Conservation (phyloP, 441 rosid genomes). For the Dalechampia spathulata region DNA sequence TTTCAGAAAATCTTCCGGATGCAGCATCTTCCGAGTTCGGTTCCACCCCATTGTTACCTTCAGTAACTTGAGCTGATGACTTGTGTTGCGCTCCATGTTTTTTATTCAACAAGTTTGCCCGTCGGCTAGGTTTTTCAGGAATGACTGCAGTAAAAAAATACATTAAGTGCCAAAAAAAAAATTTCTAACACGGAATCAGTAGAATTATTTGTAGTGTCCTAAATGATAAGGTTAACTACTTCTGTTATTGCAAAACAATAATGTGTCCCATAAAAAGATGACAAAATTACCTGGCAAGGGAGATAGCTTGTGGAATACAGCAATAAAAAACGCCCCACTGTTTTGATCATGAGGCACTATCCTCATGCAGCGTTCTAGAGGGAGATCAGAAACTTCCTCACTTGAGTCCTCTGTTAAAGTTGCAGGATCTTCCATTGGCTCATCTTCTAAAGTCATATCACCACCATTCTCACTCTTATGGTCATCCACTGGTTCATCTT, state of each 20-base stretch:
- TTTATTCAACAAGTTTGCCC: slow-evolving; percentile 18
- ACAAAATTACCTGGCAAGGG: slow-evolving; percentile 53
- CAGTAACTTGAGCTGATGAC: slow-evolving; percentile 20
- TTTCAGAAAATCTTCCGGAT: slow-evolving; percentile 28
- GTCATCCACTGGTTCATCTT: slow-evolving; percentile 27
- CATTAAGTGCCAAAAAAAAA: not conserved
- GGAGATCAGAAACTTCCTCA: slow-evolving; percentile 67
- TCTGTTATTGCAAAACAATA: not conserved
- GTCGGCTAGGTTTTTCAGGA: slow-evolving; percentile 37
- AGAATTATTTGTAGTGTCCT: not conserved
- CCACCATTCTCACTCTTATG: slow-evolving; percentile 22
- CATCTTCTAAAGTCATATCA: slow-evolving; percentile 24
- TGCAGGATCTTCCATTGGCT: slow-evolving; percentile 22
- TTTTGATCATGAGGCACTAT: slow-evolving; percentile 97
- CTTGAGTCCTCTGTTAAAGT: slow-evolving; percentile 29
- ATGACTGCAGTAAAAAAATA: slow-evolving; percentile 25
- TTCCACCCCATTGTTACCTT: slow-evolving; percentile 25
- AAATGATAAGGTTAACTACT: not conserved
- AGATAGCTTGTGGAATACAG: slow-evolving; percentile 71
- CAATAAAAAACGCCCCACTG: slow-evolving; percentile 92
- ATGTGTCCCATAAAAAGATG: not conserved
- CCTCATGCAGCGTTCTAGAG: slow-evolving; percentile 85
- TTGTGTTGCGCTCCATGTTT: slow-evolving; percentile 26
- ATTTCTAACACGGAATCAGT: not conserved
- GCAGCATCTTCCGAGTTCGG: slow-evolving; percentile 27